Percentiles rank a stretch among this genome's conserved stretches.
Evolutionary conservation across 768 basidiomycete species (phyloP).

Genomic region (Lactarius tabidus): DNA sequence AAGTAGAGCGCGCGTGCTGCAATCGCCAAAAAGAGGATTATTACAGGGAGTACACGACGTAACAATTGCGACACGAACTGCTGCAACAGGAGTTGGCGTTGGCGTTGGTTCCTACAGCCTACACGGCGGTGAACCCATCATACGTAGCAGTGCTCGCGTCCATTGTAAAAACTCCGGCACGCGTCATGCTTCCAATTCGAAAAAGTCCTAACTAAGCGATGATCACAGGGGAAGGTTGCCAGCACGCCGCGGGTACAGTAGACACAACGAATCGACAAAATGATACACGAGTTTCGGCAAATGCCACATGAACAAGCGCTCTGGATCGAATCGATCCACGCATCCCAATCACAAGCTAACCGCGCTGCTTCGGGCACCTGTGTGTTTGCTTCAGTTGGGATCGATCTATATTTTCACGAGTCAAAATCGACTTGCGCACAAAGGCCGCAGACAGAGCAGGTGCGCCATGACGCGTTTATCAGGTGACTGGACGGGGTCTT

Average conservation of each 20-base stretch:
- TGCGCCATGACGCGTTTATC: constrained; percentile 6
- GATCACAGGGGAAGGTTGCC: constrained; percentile 3
- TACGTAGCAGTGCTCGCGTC: neutral
- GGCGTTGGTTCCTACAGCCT: too few relatives aligned
- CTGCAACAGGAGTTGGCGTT: neutral
- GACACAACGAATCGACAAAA: neutral
- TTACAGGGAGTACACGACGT: neutral
- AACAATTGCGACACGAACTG: neutral
- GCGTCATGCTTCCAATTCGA: constrained; percentile 1
- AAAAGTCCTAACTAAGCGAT: neutral
- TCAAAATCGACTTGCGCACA: constrained; percentile 1
- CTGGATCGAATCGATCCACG: constrained; percentile 2
- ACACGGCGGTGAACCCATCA: neutral
- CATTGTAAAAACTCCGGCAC: neutral
- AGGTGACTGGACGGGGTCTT: constrained; percentile 11
- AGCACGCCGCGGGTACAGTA: neutral
- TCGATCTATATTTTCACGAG: neutral
- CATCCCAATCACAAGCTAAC: neutral
- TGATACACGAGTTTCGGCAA: neutral
- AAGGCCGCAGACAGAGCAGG: neutral
- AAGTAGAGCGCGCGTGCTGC: neutral
- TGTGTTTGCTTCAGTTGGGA: neutral
- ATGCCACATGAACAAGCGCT: constrained; percentile 11
- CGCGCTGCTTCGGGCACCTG: neutral
- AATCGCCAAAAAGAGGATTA: neutral